Evolutionary conservation across 1,284 basidiomycete species (phyloP).

Genomic region (Fomitopsis schrenkii): DNA sequence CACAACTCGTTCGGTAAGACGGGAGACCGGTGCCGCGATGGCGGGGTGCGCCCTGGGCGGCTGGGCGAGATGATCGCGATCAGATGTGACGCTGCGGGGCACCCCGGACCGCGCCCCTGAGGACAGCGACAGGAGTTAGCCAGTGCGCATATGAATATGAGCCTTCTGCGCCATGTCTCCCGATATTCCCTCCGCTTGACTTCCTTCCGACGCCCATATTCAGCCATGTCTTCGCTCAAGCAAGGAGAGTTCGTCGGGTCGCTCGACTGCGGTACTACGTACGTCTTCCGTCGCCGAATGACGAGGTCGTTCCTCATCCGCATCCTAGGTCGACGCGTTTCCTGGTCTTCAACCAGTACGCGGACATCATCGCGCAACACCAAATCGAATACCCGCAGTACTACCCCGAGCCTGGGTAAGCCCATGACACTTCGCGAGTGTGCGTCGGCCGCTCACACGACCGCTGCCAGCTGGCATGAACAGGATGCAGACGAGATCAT

Average conservation of each 20-base stretch:
- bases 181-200: constrained; percentile 1
- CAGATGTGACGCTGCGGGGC: constrained; percentile 7
- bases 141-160: constrained; percentile 3
- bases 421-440: constrained; percentile 5
- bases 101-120: constrained; percentile 2
- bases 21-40: background rate
- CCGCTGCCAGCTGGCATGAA: constrained; percentile 80
- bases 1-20: background rate
- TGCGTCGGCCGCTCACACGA: background rate
- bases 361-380: constrained; percentile 83
- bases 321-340: constrained; percentile 83
- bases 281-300: constrained; percentile 28
- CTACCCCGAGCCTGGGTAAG: constrained; percentile 82
- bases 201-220: constrained; percentile 3
- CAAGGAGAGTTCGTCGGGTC: constrained; percentile 82
- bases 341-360: constrained; percentile 89
- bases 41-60: background rate
- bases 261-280: constrained; percentile 93
- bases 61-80: background rate
- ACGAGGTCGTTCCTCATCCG: background rate
- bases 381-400: constrained; percentile 92
- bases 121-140: background rate
- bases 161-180: background rate
- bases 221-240: constrained; percentile 39
- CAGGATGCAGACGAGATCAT: constrained; percentile 89